Conservation (phyloP, 257 asterid species). For the Parsonsia alboflavescens region DNA sequence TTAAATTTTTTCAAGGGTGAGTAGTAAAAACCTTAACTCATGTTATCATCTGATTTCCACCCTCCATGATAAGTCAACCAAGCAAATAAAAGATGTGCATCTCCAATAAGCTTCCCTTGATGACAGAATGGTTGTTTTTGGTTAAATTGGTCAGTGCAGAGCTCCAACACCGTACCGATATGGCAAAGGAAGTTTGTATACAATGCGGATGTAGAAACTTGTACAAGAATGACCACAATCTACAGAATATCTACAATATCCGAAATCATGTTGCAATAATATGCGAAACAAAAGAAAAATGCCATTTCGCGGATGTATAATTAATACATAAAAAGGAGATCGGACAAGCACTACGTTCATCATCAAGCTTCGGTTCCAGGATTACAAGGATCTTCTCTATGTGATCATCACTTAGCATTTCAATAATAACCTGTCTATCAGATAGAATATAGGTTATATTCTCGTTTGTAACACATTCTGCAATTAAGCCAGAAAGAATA, state of each 20-base stretch:
- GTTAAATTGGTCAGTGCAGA: not conserved
- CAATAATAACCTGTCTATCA: conserved; percentile 59
- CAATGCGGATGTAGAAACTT: not conserved
- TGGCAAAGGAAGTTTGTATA: conserved; percentile 6
- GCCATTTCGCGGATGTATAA: no score
- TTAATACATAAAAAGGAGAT: not conserved
- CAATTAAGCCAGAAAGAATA: not conserved
- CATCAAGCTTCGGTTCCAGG: conserved; percentile 92
- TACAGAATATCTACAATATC: conserved; percentile 15
- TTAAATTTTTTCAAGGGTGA: no score
- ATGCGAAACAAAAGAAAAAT: no score
- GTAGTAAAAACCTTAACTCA: no score
- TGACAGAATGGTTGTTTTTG: not conserved
- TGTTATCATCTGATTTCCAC: not conserved
- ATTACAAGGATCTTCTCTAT: conserved; percentile 79
- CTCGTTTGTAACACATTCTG: not conserved
- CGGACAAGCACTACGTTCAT: conserved; percentile 41
- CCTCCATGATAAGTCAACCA: not conserved
- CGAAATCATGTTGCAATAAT: conserved; percentile 8
- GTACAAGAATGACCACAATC: not conserved
- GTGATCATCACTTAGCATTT: conserved; percentile 89
- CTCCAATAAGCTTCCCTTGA: no score
- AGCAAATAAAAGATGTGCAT: not conserved
- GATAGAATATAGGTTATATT: conserved; percentile 2
- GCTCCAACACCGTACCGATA: not conserved